Evolutionary conservation across 1,139 yeast species (phyloP).

Genomic region (Blastobotrys ciferrii): DNA sequence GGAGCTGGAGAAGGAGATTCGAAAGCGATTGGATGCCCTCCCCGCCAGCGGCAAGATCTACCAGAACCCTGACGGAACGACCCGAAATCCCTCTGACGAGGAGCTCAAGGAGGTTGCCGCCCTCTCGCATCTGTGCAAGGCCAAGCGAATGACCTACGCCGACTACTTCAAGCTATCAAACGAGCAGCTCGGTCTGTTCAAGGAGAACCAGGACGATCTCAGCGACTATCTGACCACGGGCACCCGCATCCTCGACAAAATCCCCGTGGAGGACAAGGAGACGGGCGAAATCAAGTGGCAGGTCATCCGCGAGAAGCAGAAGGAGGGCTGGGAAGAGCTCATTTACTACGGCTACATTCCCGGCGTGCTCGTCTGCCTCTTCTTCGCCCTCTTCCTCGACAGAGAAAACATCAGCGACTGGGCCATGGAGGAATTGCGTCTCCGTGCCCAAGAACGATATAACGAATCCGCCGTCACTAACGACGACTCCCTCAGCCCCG

Average conservation of each 20-base stretch:
- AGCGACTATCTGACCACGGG: constrained; percentile 54
- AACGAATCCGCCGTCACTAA: constrained; percentile 54
- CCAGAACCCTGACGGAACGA: constrained; percentile 75
- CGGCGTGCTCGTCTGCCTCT: constrained; percentile 49
- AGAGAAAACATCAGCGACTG: constrained; percentile 54
- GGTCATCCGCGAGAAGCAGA: constrained; percentile 68
- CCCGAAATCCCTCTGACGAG: constrained; percentile 65
- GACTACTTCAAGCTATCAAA: constrained; percentile 57
- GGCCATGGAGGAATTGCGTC: constrained; percentile 81
- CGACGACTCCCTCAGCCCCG: constrained; percentile 54
- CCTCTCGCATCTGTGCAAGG: constrained; percentile 59
- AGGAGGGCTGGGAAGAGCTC: constrained; percentile 83
- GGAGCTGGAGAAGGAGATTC: constrained; percentile 34
- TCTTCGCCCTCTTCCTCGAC: constrained; percentile 48
- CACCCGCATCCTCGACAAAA: constrained; percentile 74
- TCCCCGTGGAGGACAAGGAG: constrained; percentile 75
- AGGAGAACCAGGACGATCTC: constrained; percentile 64
- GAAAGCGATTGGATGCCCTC: constrained; percentile 31
- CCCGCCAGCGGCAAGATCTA: constrained; percentile 45
- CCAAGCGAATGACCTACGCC: constrained; percentile 59
- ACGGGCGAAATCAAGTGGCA: constrained; percentile 83
- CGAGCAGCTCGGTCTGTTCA: constrained; percentile 57
- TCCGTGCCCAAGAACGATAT: constrained; percentile 71
- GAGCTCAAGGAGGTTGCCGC: constrained; percentile 76
- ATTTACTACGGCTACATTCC: constrained; percentile 74